Conservation (phyloP, 2,329 filamentous ascomycete genomes). For the Curvularia hawaiiensis region DNA sequence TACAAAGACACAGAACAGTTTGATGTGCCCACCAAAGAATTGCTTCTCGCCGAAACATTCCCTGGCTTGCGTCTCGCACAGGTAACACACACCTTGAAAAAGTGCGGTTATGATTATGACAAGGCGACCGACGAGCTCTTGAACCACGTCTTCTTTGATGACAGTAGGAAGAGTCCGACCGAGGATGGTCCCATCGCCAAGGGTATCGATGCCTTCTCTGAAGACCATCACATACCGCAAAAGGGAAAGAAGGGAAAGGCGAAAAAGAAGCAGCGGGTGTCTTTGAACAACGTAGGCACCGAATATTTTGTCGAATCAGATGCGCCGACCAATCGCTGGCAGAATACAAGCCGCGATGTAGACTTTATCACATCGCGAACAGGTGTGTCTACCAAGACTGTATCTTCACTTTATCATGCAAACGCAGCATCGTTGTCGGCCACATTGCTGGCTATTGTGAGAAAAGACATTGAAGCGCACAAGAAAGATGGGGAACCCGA, state of each 20-base stretch:
- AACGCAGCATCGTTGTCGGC: conserved; percentile 60
- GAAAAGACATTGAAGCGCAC: conserved; percentile 52
- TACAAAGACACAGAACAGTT: conserved; percentile 50
- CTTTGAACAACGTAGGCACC: conserved; percentile 27
- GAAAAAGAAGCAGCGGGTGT: conserved; percentile 46
- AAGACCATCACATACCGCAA: conserved; percentile 55
- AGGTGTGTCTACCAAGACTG: conserved; percentile 51
- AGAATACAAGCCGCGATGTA: conserved; percentile 61
- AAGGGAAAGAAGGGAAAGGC: conserved; percentile 51
- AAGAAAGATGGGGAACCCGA: conserved; percentile 41
- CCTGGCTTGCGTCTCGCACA: conserved; percentile 69
- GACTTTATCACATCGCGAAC: conserved; percentile 64
- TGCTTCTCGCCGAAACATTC: conserved; percentile 72
- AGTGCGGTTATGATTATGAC: conserved; percentile 69
- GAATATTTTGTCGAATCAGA: conserved; percentile 33
- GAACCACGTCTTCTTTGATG: conserved; percentile 77
- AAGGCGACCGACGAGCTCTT: conserved; percentile 79
- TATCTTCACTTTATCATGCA: conserved; percentile 64
- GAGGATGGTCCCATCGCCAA: conserved; percentile 57
- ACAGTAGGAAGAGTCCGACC: conserved; percentile 60
- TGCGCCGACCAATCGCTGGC: conserved; percentile 61
- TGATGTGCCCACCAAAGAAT: conserved; percentile 66
- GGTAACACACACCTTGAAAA: conserved; percentile 69
- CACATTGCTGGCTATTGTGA: conserved; percentile 62
- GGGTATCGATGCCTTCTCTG: conserved; percentile 82